phyloP scores from a whole-genome alignment of 345 rosid species.

The Eucalyptus rudis region DNA sequence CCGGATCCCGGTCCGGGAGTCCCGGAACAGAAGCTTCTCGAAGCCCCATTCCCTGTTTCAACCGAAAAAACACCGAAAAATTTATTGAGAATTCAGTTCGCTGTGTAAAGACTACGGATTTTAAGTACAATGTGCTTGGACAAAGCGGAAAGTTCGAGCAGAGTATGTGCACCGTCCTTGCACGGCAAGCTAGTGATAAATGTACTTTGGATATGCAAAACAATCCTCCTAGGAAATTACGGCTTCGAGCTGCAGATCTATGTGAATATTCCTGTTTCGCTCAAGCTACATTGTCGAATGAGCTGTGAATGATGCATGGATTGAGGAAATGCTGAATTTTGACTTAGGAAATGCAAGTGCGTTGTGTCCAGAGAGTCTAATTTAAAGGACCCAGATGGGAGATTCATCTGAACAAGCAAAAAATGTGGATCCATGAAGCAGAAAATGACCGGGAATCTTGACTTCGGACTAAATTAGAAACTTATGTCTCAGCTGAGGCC shows the following conservation, averaged over 20 bases:
- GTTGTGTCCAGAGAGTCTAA: background rate
- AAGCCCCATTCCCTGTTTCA: conserved; percentile 79
- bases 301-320: background rate
- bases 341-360: background rate
- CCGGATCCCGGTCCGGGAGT: conserved; percentile 51
- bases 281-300: background rate
- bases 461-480: background rate
- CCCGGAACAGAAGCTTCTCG: conserved; percentile 73
- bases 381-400: background rate
- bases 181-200: background rate
- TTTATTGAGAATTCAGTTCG: background rate
- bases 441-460: background rate
- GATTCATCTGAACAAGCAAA: background rate
- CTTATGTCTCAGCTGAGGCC: background rate
- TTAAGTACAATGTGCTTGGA: background rate
- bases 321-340: background rate
- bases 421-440: background rate
- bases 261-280: background rate
- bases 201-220: background rate
- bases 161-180: background rate
- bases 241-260: background rate
- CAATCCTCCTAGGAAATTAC: background rate
- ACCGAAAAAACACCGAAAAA: background rate
- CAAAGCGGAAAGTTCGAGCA: background rate
- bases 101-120: background rate